These are phyloP conservation scores for Monocercomonoides exilis DNA, from an alignment of 78 protist species.

Conservation along the genomic window DNA sequence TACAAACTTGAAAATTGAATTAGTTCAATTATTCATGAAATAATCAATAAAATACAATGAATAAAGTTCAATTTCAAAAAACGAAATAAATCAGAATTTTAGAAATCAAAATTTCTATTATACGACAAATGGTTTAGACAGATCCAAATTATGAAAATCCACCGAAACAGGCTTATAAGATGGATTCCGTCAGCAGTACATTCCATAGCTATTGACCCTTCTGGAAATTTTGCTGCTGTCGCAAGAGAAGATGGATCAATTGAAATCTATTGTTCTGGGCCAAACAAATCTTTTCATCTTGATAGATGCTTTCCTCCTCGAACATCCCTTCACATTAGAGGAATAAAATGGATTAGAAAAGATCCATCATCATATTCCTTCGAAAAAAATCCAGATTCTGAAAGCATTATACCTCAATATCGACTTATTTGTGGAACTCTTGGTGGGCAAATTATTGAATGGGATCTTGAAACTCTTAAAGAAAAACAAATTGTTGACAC, in stretches of 20 bases:
- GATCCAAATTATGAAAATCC: slow-evolving; percentile 3
- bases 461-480: neutral
- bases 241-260: neutral
- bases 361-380: too few relatives aligned
- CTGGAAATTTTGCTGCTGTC: neutral
- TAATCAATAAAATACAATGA: too few relatives aligned
- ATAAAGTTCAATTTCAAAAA: too few relatives aligned
- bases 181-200: neutral
- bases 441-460: neutral
- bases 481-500: neutral
- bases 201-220: neutral
- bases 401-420: neutral
- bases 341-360: neutral
- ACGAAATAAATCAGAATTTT: too few relatives aligned
- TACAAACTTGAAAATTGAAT: too few relatives aligned
- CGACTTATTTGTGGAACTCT: neutral
- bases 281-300: neutral
- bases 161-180: neutral
- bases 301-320: neutral
- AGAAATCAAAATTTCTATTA: too few relatives aligned
- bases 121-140: too few relatives aligned
- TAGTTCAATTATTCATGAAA: too few relatives aligned
- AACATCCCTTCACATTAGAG: neutral
- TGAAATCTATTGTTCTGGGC: neutral
- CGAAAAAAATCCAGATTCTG: neutral